Conservation (phyloP, 225 moss, liverwort and hornwort species). For the Anthoceros angustus region DNA sequence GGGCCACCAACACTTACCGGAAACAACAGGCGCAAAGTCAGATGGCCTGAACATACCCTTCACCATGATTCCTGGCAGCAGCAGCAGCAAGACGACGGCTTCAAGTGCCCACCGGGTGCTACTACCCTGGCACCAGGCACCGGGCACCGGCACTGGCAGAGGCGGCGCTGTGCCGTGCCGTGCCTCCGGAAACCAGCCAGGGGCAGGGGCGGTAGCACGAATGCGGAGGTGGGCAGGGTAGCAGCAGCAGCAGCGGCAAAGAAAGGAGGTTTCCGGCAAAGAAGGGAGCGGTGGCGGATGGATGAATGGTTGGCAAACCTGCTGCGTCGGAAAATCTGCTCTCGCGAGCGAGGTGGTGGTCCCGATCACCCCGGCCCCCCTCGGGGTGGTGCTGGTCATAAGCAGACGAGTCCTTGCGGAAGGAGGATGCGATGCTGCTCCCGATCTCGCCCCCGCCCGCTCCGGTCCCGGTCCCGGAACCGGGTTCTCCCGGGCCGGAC, state of each 20-base stretch:
- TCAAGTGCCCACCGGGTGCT: too few relatives aligned
- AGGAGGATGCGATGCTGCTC: not conserved
- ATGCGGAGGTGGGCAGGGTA: not conserved
- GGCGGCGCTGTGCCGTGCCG: too few relatives aligned
- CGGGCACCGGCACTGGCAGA: too few relatives aligned
- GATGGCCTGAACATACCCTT: slow-evolving; percentile 4
- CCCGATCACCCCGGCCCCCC: slow-evolving; percentile 1
- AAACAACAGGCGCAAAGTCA: not conserved
- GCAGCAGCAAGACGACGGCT: not conserved
- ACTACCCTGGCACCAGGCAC: too few relatives aligned
- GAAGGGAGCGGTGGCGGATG: not conserved
- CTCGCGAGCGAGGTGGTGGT: not conserved
- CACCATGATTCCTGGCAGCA: not conserved
- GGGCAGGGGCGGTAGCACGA: not conserved
- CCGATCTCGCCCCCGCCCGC: not conserved
- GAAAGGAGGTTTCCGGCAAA: not conserved
- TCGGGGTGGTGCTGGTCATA: slow-evolving; percentile 1
- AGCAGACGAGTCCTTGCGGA: not conserved
- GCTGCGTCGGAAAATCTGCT: slow-evolving; percentile 1
- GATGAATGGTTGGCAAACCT: not conserved
- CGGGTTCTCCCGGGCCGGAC: too few relatives aligned
- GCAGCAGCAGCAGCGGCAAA: not conserved
- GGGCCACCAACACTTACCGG: not conserved
- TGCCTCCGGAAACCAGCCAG: not conserved
- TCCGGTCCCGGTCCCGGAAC: too few relatives aligned